Evolutionary conservation across 75 land plant genomes (phyloP), one percentile per base, ranked within the genome.

Genomic region (Pinus tabuliformis): DNA sequence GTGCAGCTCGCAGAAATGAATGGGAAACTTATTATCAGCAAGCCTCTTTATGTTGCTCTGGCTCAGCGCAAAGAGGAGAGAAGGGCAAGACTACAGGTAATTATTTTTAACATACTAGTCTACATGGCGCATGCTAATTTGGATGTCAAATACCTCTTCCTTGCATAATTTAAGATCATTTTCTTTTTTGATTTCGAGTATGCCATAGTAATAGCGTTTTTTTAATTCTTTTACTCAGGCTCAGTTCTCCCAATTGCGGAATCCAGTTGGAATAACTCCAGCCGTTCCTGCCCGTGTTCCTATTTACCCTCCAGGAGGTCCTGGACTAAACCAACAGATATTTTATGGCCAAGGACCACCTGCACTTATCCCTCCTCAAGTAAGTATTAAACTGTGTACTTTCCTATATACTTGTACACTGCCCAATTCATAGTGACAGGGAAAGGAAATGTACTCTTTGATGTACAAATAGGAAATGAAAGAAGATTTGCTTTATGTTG

Each of bases 1-100:
- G 26, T 73, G 57, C 66, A 96, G 99, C 90, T 94, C 22, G 76
- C 79, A 9, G 99, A 86, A 79, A 96, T 96, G 99, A 96, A 96
- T 84, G 95, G 98, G 3, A 96, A 89, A 83, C 90, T 96, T 84
- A 80, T 94, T 62, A 90, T 92, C 12, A 93, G 86, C 91, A 96
- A 96, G 70, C 99, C 99, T 11, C 85, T 96, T 28, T 96, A 94
- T 83, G 98, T 96, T 78, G 99, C 99, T 17, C 80, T 89, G 79
- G 98, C 98, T 7, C 95, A 96, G 78, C 78, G 98, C 28, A 96
- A 96, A 75, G 99, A 96, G 80, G 98, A 96, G 62, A 92, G 99
- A 61, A 85, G 93, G 82, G 90, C 91, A 21, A 89, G 89, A 79
- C 62, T 96, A 77, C 99, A 96, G 92, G 99, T 96, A 79, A 78